phyloP scores from a whole-genome alignment of 345 rosid species.

The Sisymbrium irio region DNA sequence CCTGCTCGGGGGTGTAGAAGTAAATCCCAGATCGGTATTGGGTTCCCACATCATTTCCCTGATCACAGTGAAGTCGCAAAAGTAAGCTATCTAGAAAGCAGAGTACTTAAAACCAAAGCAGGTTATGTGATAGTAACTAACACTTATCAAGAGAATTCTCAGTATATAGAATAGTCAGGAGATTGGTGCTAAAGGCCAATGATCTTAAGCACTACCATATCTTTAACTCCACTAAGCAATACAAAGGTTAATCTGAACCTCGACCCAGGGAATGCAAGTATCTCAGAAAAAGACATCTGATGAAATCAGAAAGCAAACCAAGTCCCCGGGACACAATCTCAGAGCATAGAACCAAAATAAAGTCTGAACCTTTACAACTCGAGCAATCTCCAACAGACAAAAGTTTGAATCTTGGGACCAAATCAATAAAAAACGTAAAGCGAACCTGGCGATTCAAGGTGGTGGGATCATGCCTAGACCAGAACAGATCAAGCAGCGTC shows the following conservation, averaged over 20 bases:
- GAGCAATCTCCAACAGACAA: not conserved
- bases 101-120: not conserved
- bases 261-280: no score
- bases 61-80: conserved; percentile 5
- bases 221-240: not conserved
- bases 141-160: not conserved
- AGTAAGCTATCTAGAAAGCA: not conserved
- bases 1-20: conserved; percentile 78
- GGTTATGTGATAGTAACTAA: not conserved
- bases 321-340: no score
- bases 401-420: not conserved
- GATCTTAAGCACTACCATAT: not conserved
- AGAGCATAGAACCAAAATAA: no score
- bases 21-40: conserved; percentile 91
- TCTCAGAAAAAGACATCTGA: no score
- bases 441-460: conserved; percentile 88
- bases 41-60: conserved; percentile 95
- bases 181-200: not conserved
- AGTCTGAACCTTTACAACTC: not conserved
- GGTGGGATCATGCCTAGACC: conserved; percentile 95
- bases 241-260: no score
- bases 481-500: conserved; percentile 69
- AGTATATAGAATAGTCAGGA: not conserved
- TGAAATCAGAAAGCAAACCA: not conserved
- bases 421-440: conserved; percentile 17